These are phyloP conservation scores for Aspergillus sp. DNA, from an alignment of 2,329 filamentous ascomycete species.

Conservation along the genomic window DNA sequence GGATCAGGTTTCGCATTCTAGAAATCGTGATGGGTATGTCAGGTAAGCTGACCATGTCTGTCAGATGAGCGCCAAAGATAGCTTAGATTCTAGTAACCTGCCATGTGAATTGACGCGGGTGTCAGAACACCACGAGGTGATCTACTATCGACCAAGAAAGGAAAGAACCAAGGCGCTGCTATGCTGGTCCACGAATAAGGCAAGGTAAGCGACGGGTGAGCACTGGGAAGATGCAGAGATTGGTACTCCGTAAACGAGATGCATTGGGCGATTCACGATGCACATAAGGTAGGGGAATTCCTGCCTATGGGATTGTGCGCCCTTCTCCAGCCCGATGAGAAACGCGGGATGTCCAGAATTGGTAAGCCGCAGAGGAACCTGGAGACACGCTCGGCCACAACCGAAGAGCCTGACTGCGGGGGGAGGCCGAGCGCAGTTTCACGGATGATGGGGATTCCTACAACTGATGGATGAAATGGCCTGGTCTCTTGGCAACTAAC, in stretches of 20 bases:
- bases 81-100: not conserved
- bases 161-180: not conserved
- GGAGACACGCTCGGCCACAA: slow-evolving; percentile 1
- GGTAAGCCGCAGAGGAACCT: not conserved
- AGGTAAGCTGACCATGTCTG: not conserved
- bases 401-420: slow-evolving; percentile 4
- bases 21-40: not conserved
- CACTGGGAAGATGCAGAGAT: not conserved
- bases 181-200: not conserved
- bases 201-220: not conserved
- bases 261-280: not conserved
- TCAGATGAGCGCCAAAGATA: not conserved
- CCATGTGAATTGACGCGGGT: not conserved
- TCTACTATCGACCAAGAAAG: not conserved
- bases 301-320: not conserved
- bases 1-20: not conserved
- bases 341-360: not conserved
- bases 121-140: not conserved
- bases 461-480: not conserved
- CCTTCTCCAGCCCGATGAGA: not conserved
- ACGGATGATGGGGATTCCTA: not conserved
- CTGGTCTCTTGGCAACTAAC: not conserved
- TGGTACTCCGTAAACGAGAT: not conserved
- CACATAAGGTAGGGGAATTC: not conserved
- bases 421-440: not conserved